Evolutionary conservation across 441 rosid species (phyloP).

Genomic region (Gossypium armourianum): DNA sequence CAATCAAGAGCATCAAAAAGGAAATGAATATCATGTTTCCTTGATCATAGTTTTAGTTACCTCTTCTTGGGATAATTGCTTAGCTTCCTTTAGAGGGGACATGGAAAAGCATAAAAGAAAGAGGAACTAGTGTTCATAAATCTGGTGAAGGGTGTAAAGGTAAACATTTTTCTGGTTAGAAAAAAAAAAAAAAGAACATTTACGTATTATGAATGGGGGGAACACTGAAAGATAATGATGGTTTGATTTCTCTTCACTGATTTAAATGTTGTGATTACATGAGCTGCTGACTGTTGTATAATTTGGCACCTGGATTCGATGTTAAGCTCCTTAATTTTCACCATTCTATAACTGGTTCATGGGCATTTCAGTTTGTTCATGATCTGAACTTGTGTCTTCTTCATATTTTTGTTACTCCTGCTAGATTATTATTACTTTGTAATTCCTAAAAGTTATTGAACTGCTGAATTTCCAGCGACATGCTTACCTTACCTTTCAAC

Average conservation of each 20-base stretch:
- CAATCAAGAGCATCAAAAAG: not conserved
- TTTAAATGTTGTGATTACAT: not conserved
- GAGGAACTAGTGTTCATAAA: not conserved
- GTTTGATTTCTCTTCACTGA: not conserved
- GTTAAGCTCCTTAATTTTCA: conserved; percentile 7
- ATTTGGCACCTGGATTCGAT: not conserved
- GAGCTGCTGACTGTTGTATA: not conserved
- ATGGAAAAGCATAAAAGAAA: not conserved
- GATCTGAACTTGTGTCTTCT: not conserved
- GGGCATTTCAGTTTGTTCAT: not conserved
- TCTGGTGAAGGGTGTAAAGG: not conserved
- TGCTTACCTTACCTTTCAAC: not conserved
- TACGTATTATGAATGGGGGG: not conserved
- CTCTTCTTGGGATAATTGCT: not conserved
- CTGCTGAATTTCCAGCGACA: not conserved
- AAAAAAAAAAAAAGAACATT: not conserved
- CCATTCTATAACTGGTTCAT: not conserved
- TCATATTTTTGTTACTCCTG: not conserved
- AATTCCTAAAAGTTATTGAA: not conserved
- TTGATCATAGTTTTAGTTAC: not conserved
- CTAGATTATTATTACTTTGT: not conserved
- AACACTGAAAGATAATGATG: not conserved
- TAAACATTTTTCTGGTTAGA: not conserved
- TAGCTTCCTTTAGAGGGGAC: not conserved
- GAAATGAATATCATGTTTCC: not conserved